A percentile compares a stretch with the other conserved stretches of the same genome.
phyloP scores from a whole-genome alignment of 2,329 filamentous ascomycete genomes.

The Colletotrichum abscissum region DNA sequence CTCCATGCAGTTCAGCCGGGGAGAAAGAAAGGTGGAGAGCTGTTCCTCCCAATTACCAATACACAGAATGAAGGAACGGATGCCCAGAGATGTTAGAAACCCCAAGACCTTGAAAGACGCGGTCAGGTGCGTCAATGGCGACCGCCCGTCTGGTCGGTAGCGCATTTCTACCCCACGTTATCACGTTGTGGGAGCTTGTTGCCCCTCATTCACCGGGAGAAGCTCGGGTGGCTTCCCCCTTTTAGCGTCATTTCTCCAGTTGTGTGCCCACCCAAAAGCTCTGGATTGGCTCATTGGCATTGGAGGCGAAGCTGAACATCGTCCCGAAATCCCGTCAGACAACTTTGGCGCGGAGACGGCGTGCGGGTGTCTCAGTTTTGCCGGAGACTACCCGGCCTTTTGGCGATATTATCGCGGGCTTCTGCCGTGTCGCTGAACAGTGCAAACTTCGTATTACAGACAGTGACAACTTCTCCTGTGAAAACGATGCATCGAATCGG shows the following conservation, averaged over 20 bases:
- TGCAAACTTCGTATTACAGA: neutral
- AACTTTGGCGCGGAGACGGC: neutral
- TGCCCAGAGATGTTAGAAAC: neutral
- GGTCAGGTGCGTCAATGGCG: conserved; percentile 4
- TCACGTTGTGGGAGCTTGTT: neutral
- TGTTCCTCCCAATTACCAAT: neutral
- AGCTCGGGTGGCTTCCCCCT: conserved; percentile 8
- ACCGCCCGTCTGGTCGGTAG: conserved; percentile 1
- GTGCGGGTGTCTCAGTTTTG: neutral
- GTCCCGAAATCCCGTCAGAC: conserved; percentile 34
- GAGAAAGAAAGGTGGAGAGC: neutral
- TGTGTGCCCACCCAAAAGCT: conserved; percentile 2
- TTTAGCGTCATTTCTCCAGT: conserved; percentile 1
- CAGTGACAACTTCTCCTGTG: neutral
- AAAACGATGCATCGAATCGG: neutral
- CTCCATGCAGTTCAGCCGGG: neutral
- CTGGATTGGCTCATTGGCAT: conserved; percentile 18
- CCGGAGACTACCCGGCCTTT: neutral
- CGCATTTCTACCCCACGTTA: conserved; percentile 25
- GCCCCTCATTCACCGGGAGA: conserved; percentile 23
- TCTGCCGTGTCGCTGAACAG: neutral
- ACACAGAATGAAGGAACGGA: neutral
- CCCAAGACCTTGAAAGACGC: neutral
- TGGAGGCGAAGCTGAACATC: conserved; percentile 20
- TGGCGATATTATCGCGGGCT: neutral